Evolutionary conservation across 768 basidiomycete genomes (phyloP).

Genomic region (Lactarius indigo): DNA sequence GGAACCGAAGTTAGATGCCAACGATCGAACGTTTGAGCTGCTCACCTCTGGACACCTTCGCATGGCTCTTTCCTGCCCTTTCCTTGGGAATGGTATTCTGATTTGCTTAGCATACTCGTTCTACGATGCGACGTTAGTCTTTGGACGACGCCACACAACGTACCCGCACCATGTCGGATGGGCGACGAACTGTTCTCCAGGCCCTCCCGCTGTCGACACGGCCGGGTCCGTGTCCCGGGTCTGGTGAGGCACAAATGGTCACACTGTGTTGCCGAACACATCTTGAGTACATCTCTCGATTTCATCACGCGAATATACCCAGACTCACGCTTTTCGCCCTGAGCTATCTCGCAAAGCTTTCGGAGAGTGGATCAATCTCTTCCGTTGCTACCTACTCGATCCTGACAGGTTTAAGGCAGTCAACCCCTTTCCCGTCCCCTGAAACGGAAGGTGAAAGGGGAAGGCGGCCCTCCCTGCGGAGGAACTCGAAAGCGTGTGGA

Average conservation of each 20-base stretch:
- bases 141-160: background rate
- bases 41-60: conserved; percentile 90
- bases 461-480: too few species aligned
- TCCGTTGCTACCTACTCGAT: conserved; percentile 36
- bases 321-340: conserved; percentile 45
- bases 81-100: conserved; percentile 71
- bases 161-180: conserved; percentile 84
- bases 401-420: conserved; percentile 35
- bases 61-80: conserved; percentile 74
- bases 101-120: conserved; percentile 94
- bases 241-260: conserved; percentile 74
- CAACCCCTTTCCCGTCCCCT: background rate
- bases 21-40: background rate
- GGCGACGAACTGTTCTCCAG: conserved; percentile 83
- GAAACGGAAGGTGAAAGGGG: too few species aligned
- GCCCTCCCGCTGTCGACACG: conserved; percentile 80
- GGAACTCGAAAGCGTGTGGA: too few species aligned
- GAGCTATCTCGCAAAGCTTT: conserved; percentile 72
- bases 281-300: background rate
- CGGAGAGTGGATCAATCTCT: conserved; percentile 54
- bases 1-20: conserved; percentile 34
- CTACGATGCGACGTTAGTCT: conserved; percentile 38
- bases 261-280: conserved; percentile 71
- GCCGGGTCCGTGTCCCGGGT: conserved; percentile 70
- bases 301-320: conserved; percentile 5